Percentiles rank a stretch among this genome's conserved stretches.
phyloP scores from a whole-genome alignment of 345 rosid species.

The Eucalyptus pauciflora region DNA sequence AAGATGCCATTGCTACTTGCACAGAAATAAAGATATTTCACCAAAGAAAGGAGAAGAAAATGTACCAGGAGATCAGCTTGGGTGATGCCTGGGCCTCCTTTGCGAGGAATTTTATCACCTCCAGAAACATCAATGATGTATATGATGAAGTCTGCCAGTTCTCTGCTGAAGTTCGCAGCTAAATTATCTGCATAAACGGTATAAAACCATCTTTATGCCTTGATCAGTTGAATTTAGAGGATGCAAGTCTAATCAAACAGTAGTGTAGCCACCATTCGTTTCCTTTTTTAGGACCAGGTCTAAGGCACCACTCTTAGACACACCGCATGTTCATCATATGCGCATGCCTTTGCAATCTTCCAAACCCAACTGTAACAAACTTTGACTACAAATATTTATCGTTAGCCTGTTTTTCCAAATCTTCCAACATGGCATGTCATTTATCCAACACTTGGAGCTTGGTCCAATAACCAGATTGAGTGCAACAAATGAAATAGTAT shows the following conservation, averaged over 20 bases:
- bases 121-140: constrained; percentile 92
- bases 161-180: constrained; percentile 97
- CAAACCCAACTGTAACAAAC: neutral
- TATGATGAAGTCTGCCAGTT: constrained; percentile 87
- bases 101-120: constrained; percentile 93
- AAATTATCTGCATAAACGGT: constrained; percentile 56
- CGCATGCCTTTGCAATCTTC: neutral
- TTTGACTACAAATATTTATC: neutral
- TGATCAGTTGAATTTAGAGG: neutral
- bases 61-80: constrained; percentile 91
- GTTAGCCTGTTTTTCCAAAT: neutral
- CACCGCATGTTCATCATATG: neutral
- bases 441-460: neutral
- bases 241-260: neutral
- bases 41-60: neutral
- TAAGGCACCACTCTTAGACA: neutral
- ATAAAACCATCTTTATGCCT: neutral
- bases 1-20: neutral
- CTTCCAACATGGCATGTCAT: neutral
- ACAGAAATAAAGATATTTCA: neutral
- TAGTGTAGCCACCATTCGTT: neutral
- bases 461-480: neutral
- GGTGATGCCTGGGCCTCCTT: constrained; percentile 97
- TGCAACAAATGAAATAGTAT: neutral
- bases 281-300: neutral